Evolutionary conservation across 2,329 filamentous ascomycete species (phyloP).

Genomic region (Thielaviopsis euricoi): DNA sequence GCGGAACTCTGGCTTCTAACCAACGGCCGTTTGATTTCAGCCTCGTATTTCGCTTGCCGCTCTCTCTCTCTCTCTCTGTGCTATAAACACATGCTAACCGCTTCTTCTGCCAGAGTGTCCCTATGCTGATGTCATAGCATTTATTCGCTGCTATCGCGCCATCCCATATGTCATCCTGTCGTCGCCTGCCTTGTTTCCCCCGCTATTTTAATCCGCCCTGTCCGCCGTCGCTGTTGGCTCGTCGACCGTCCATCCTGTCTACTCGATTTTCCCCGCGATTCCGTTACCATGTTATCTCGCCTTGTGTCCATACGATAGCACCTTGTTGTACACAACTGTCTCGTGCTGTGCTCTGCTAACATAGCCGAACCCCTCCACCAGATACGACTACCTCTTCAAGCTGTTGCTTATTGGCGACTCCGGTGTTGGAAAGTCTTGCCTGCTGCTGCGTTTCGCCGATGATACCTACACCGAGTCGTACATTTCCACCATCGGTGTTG

Average conservation of each 20-base stretch:
- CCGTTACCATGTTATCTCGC: background rate
- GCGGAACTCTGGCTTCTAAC: background rate
- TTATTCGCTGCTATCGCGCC: background rate
- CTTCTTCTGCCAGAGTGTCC: background rate
- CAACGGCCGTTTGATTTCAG: background rate
- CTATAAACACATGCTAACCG: background rate
- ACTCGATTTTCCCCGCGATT: background rate
- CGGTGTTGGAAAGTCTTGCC: slow-evolving; percentile 98
- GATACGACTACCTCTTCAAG: slow-evolving; percentile 99
- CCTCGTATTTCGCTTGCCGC: background rate
- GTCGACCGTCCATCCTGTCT: background rate
- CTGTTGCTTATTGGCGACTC: slow-evolving; percentile 99
- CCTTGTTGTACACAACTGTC: background rate
- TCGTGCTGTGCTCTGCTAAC: slow-evolving; percentile 3
- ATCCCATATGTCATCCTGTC: background rate
- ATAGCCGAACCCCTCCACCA: slow-evolving; percentile 23
- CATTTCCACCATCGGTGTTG: slow-evolving; percentile 98
- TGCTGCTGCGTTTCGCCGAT: slow-evolving; percentile 94
- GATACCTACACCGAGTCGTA: slow-evolving; percentile 99
- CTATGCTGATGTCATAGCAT: background rate
- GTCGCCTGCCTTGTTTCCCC: background rate
- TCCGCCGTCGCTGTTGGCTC: background rate
- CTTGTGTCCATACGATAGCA: background rate
- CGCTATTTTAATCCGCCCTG: background rate
- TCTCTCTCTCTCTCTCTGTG: background rate